phyloP scores from a whole-genome alignment of 2,329 filamentous ascomycete species.

The Ascomycota sp. region DNA sequence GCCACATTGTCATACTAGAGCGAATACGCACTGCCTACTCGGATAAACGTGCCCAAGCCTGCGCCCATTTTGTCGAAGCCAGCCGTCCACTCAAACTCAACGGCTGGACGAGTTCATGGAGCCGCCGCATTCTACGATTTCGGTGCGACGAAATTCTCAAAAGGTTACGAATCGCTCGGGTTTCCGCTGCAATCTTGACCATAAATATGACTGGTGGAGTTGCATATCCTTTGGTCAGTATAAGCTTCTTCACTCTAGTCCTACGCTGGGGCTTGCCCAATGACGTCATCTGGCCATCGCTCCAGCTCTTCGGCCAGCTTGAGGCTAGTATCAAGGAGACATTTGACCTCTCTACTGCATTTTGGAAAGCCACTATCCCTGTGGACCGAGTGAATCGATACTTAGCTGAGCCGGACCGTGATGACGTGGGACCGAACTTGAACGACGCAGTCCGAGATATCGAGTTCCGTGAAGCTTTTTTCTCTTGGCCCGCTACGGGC shows the following conservation, averaged over 20 bases:
- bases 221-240: conserved; percentile 57
- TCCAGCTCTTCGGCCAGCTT: conserved; percentile 59
- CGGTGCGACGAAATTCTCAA: conserved; percentile 15
- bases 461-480: conserved; percentile 40
- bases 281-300: conserved; percentile 67
- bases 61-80: conserved; percentile 68
- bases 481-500: conserved; percentile 53
- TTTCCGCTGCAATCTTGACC: conserved; percentile 32
- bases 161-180: conserved; percentile 14
- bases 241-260: conserved; percentile 58
- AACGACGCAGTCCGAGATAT: conserved; percentile 17
- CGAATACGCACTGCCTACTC: conserved; percentile 48
- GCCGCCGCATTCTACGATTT: conserved; percentile 14
- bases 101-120: conserved; percentile 17
- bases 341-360: conserved; percentile 49
- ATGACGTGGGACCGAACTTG: conserved; percentile 17
- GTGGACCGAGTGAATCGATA: conserved; percentile 65
- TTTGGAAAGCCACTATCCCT: conserved; percentile 66
- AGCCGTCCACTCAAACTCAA: conserved; percentile 40
- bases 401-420: conserved; percentile 66
- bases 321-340: conserved; percentile 52
- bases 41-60: conserved; percentile 56
- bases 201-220: conserved; percentile 50
- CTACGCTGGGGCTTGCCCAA: conserved; percentile 46
- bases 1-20: conserved; percentile 44